Conservation (phyloP, 2,329 filamentous ascomycete species). For the Xylariales sp. region DNA sequence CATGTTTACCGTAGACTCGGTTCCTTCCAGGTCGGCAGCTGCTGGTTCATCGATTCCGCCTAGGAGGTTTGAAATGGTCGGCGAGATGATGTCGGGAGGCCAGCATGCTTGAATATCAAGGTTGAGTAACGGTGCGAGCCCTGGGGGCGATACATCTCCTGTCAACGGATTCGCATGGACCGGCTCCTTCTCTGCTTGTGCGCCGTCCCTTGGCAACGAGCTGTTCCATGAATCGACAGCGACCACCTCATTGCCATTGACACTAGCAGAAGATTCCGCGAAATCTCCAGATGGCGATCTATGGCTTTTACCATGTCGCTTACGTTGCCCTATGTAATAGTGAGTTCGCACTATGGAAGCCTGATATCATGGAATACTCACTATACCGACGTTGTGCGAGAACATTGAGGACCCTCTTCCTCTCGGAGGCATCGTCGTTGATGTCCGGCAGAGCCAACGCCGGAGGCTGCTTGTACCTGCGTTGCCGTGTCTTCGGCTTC, state of each 20-base stretch:
- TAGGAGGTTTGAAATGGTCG: background rate
- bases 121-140: background rate
- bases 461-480: slow-evolving; percentile 34
- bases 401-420: slow-evolving; percentile 50
- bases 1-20: too few relatives aligned
- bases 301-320: slow-evolving; percentile 9
- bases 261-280: background rate
- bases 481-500: slow-evolving; percentile 29
- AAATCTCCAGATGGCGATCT: background rate
- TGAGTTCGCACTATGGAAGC: slow-evolving; percentile 10
- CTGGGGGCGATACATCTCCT: background rate
- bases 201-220: too few relatives aligned
- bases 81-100: background rate
- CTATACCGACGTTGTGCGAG: slow-evolving; percentile 51
- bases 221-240: too few relatives aligned
- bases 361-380: slow-evolving; percentile 18
- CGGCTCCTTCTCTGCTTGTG: background rate
- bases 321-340: slow-evolving; percentile 9
- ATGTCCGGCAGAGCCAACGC: slow-evolving; percentile 41
- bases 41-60: background rate
- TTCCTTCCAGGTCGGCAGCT: background rate
- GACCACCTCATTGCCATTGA: background rate
- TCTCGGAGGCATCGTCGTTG: slow-evolving; percentile 45
- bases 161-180: too few relatives aligned
- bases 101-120: background rate